phyloP scores from a whole-genome alignment of 2,329 filamentous ascomycete genomes.

The Hirsutella rhossiliensis region DNA sequence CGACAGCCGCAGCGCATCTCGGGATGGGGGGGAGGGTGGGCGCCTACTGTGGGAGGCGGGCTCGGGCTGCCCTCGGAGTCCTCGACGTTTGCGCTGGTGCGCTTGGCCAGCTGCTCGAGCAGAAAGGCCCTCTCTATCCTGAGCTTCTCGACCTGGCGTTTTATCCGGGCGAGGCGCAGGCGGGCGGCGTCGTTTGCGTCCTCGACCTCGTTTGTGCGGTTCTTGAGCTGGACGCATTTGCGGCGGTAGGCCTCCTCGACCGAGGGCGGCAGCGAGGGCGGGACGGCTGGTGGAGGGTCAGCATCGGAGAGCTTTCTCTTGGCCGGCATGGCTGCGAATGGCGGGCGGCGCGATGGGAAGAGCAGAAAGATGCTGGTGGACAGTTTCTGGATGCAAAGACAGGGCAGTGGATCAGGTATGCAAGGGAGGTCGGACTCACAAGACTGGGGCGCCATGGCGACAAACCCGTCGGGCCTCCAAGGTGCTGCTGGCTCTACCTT shows the following conservation, averaged over 20 bases:
- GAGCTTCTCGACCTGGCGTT: constrained; percentile 82
- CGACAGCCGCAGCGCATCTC: constrained; percentile 7
- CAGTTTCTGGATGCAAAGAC: neutral
- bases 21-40: constrained; percentile 1
- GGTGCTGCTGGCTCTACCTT: neutral
- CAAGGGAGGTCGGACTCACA: constrained; percentile 11
- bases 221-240: constrained; percentile 92
- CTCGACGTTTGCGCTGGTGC: constrained; percentile 63
- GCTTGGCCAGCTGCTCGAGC: constrained; percentile 59
- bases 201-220: constrained; percentile 83
- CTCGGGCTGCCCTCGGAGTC: constrained; percentile 71
- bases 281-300: constrained; percentile 32
- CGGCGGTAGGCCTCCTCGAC: constrained; percentile 92
- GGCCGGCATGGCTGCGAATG: constrained; percentile 16
- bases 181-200: constrained; percentile 78
- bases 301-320: constrained; percentile 24
- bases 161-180: constrained; percentile 65
- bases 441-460: constrained; percentile 16
- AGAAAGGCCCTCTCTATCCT: constrained; percentile 72
- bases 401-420: neutral
- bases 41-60: constrained; percentile 62
- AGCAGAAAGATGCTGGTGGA: neutral
- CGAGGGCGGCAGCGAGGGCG: constrained; percentile 63
- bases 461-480: neutral
- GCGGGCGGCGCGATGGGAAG: neutral